A percentile compares a stretch with the other conserved stretches of the same genome.
Conservation (phyloP, 2,329 filamentous ascomycete species). For the Epichloe coenophiala region DNA sequence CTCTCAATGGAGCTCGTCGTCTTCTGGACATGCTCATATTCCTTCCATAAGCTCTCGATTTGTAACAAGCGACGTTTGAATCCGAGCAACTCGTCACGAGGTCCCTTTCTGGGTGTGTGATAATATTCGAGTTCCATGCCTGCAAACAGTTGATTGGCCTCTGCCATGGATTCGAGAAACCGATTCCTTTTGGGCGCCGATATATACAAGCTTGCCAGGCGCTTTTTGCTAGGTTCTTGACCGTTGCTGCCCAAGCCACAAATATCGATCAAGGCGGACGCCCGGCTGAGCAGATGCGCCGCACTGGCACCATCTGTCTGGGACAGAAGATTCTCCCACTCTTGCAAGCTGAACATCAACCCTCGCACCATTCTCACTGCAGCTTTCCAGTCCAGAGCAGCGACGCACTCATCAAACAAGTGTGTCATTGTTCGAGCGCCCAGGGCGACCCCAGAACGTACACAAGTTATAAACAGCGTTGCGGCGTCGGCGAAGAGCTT, state of each 20-base stretch:
- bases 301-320: constrained; percentile 9
- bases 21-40: constrained; percentile 16
- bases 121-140: not conserved
- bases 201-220: constrained; percentile 15
- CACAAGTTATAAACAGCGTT: constrained; percentile 25
- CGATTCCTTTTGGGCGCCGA: constrained; percentile 9
- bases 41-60: constrained; percentile 21
- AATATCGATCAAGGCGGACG: constrained; percentile 23
- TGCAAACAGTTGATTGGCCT: constrained; percentile 6
- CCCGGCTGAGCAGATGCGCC: constrained; percentile 17
- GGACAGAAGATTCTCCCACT: constrained; percentile 15
- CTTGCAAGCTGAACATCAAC: constrained; percentile 13
- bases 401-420: constrained; percentile 28
- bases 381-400: constrained; percentile 26
- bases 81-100: not conserved
- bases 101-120: not conserved
- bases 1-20: constrained; percentile 20
- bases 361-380: constrained; percentile 18
- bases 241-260: constrained; percentile 16
- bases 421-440: constrained; percentile 19
- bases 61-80: constrained; percentile 17
- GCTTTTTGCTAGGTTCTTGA: constrained; percentile 3
- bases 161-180: constrained; percentile 13
- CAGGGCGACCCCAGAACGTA: constrained; percentile 22
- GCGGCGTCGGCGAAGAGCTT: constrained; percentile 30